Base-by-base conservation (phyloP, 2,329 filamentous ascomycete genomes). In the Microthyrium microscopicum region DNA sequence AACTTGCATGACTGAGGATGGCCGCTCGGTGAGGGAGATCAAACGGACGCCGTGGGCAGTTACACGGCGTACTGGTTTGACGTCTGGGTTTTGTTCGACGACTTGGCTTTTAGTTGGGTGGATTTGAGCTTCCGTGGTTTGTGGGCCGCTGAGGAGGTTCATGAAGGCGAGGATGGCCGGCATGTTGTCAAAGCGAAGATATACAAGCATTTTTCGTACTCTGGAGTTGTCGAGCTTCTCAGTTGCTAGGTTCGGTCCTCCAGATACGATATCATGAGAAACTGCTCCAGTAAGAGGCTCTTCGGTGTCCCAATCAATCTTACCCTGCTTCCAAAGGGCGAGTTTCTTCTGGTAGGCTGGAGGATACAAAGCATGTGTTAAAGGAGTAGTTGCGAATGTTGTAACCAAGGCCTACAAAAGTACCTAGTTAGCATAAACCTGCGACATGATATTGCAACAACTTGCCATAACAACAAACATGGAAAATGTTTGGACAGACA, bases 401-500 rank as follows among this genome's bases (percentile, higher is more conserved):
- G 83, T 91, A 20, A 91, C 62, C 2, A 92, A 61, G 6, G n/a
- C n/a, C n/a, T n/a, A n/a, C n/a, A n/a, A n/a, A n/a, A n/a, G n/a
- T n/a, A n/a, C n/a, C n/a, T n/a, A n/a, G n/a, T n/a, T n/a, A n/a
- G n/a, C n/a, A n/a, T n/a, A n/a, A n/a, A n/a, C n/a, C n/a, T n/a
- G n/a, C n/a, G n/a, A n/a, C n/a, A n/a, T n/a, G n/a, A n/a, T n/a
- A n/a, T n/a, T n/a, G n/a, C n/a, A n/a, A n/a, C n/a, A n/a, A n/a
- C n/a, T n/a, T n/a, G 84, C 84, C 84, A 93, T 93, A 47, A 93
- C 79, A 16, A 93, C 83, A 44, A 93, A 92, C 35, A 93, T 91
- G 33, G 84, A 92, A 46, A 93, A 93, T 0, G 83, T 91, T 12
- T 79, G 64, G 0, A 66, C 67, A 38, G 78, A 85, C 13, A 93